A percentile compares a stretch with the other conserved stretches of the same genome.
These are phyloP conservation scores for Pseudocercospora cruenta DNA, from an alignment of 2,329 filamentous ascomycete genomes.

Conservation along the genomic window DNA sequence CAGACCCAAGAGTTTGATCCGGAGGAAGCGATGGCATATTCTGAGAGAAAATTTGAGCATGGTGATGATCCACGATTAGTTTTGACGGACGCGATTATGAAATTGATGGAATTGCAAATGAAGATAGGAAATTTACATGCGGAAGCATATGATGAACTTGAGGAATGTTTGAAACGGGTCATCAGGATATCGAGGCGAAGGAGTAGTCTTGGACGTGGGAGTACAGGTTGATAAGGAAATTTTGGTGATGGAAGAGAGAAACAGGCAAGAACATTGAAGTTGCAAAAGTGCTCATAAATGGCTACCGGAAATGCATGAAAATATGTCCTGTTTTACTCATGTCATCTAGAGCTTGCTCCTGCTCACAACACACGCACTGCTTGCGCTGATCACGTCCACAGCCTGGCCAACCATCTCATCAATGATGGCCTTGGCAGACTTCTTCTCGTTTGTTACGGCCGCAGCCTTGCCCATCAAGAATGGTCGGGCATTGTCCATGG, in stretches of 20 bases:
- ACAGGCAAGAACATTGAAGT: background rate
- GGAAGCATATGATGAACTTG: background rate
- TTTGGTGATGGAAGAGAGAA: background rate
- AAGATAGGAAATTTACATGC: background rate
- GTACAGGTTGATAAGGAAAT: background rate
- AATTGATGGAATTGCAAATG: background rate
- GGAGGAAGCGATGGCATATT: background rate
- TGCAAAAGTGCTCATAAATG: background rate
- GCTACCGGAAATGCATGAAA: background rate
- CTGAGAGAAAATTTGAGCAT: background rate
- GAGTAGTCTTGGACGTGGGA: background rate
- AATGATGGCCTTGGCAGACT: conserved; percentile 86
- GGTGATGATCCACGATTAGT: background rate
- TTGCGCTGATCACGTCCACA: conserved; percentile 36
- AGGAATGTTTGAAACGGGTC: background rate
- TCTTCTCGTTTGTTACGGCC: conserved; percentile 90
- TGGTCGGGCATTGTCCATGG: conserved; percentile 87
- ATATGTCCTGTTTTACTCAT: background rate
- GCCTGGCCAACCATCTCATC: conserved; percentile 92
- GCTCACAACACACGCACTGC: conserved; percentile 33
- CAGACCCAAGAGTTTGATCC: no score
- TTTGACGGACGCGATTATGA: background rate
- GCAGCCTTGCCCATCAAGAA: conserved; percentile 97
- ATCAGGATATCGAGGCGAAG: background rate
- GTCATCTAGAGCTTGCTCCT: conserved; percentile 42